Conservation (phyloP, 2,329 filamentous ascomycete genomes). For the Ophiostoma sp. region DNA sequence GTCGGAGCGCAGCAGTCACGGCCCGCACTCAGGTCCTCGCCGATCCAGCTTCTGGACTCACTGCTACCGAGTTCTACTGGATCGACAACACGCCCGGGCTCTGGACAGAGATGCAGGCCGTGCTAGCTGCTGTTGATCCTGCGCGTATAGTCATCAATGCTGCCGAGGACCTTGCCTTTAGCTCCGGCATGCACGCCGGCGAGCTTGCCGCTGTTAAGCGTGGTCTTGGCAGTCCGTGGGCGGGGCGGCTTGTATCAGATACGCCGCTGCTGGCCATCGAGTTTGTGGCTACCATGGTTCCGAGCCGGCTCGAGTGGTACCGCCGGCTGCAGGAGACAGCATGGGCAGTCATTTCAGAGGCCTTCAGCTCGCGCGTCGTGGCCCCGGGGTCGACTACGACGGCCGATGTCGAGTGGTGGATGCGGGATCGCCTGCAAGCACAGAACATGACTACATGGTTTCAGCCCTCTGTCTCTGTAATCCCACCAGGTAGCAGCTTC, state of each 20-base stretch:
- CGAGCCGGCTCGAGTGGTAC: conserved; percentile 40
- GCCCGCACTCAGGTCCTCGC: conserved; percentile 16
- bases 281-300: conserved; percentile 42
- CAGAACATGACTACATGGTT: conserved; percentile 51
- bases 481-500: conserved; percentile 30
- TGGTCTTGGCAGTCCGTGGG: conserved; percentile 38
- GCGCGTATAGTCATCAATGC: conserved; percentile 41
- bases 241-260: conserved; percentile 35
- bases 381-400: conserved; percentile 41
- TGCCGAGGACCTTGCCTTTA: conserved; percentile 42
- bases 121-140: conserved; percentile 37
- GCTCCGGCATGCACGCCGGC: conserved; percentile 44
- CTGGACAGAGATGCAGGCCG: conserved; percentile 36
- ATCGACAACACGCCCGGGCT: conserved; percentile 44
- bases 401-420: conserved; percentile 46
- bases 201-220: conserved; percentile 36
- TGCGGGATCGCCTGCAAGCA: conserved; percentile 44
- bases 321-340: conserved; percentile 44
- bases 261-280: conserved; percentile 44
- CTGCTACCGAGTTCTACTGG: conserved; percentile 37
- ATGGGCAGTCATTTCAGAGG: conserved; percentile 64
- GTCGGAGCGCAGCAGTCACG: background rate
- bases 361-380: conserved; percentile 53
- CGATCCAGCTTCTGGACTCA: conserved; percentile 30
- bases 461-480: conserved; percentile 42